Evolutionary conservation across 2,329 filamentous ascomycete species (phyloP).

Genomic region (Aspergillus candidus): DNA sequence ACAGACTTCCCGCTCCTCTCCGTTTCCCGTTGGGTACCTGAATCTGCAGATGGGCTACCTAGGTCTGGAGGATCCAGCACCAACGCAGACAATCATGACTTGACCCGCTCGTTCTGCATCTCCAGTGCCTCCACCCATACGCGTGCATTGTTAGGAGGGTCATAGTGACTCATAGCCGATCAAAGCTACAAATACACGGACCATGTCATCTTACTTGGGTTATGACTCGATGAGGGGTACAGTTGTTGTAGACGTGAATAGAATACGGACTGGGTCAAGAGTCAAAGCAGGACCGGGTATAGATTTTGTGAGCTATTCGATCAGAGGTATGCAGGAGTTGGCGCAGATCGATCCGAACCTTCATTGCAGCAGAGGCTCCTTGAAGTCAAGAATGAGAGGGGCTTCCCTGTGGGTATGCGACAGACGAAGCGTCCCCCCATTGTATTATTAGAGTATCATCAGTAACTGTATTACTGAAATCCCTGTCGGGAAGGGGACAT

Average conservation of each 20-base stretch:
- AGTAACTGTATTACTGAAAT: not conserved
- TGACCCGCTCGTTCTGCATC: slow-evolving; percentile 6
- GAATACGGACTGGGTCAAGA: not conserved
- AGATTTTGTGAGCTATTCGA: not conserved
- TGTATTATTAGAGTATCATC: too few relatives aligned
- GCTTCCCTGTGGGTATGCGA: slow-evolving; percentile 9
- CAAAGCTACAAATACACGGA: too few relatives aligned
- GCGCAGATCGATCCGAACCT: slow-evolving; percentile 11
- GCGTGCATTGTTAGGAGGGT: too few relatives aligned
- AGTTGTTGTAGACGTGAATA: too few relatives aligned
- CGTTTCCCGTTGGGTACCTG: slow-evolving; percentile 14
- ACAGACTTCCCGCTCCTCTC: not conserved
- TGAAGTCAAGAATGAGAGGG: not conserved
- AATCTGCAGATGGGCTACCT: slow-evolving; percentile 12
- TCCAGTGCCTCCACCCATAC: not conserved
- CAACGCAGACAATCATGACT: slow-evolving; percentile 6
- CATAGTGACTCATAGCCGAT: too few relatives aligned
- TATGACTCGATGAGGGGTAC: too few relatives aligned
- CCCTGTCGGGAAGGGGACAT: slow-evolving; percentile 13
- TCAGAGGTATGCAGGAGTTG: slow-evolving; percentile 11
- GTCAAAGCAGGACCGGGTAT: not conserved
- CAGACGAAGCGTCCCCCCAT: too few relatives aligned
- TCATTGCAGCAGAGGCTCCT: not conserved
- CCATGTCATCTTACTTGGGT: too few relatives aligned
- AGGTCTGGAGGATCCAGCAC: not conserved